phyloP scores from a whole-genome alignment of 352 stramenopile species.

The Globisporangium yorkense region DNA sequence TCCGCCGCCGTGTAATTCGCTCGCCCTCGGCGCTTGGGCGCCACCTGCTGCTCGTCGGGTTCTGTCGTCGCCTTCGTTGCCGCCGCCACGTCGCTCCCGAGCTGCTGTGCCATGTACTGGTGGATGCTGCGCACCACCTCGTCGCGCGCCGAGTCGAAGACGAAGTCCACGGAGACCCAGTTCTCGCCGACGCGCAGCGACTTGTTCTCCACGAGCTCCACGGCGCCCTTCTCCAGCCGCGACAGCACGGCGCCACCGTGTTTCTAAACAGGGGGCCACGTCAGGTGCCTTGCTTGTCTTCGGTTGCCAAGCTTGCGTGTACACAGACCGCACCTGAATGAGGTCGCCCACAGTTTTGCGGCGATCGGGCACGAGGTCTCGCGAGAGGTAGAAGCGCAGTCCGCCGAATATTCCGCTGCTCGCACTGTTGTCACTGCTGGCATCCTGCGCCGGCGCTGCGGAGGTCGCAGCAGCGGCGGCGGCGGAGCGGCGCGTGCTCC shows the following conservation, averaged over 20 bases:
- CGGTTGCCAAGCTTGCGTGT: background rate
- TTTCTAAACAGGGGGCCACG: background rate
- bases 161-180: constrained; percentile 41
- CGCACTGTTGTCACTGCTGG: background rate
- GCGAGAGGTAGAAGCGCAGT: constrained; percentile 11
- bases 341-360: constrained; percentile 2
- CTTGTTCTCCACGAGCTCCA: constrained; percentile 38
- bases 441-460: background rate
- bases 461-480: background rate
- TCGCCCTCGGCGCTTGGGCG: constrained; percentile 3
- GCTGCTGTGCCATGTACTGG: constrained; percentile 25
- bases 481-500: background rate
- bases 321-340: constrained; percentile 6
- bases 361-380: background rate
- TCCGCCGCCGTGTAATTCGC: constrained; percentile 33
- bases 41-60: background rate
- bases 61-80: background rate
- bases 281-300: background rate
- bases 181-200: constrained; percentile 18
- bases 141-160: constrained; percentile 38
- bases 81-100: background rate
- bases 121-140: constrained; percentile 21
- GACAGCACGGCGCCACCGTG: constrained; percentile 30
- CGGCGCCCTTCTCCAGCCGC: background rate
- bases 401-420: constrained; percentile 1